Conservation (phyloP, 2,329 filamentous ascomycete genomes). For the Aspergillus pseudoterreus region DNA sequence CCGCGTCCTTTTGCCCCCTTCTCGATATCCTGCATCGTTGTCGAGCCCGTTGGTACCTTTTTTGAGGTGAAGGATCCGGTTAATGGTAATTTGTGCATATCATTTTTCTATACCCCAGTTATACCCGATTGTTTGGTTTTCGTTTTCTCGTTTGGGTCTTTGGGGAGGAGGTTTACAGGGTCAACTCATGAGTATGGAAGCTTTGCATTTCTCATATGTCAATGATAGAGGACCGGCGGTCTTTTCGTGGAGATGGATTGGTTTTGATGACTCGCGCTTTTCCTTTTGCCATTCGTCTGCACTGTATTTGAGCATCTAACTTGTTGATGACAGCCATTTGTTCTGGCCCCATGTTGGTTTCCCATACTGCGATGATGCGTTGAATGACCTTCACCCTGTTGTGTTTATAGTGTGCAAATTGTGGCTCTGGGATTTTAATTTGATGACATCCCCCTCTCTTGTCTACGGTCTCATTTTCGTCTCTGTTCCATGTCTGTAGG, state of each 20-base stretch:
- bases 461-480: not conserved
- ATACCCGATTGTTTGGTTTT: constrained; percentile 25
- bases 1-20: constrained; percentile 1
- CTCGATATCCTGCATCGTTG: not conserved
- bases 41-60: not conserved
- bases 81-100: constrained; percentile 32
- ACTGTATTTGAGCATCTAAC: not conserved
- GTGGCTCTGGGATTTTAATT: constrained; percentile 10
- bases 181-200: constrained; percentile 12
- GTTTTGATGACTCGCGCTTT: constrained; percentile 6
- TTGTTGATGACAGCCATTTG: not conserved
- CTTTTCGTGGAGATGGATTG: constrained; percentile 2
- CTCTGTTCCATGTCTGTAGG: not conserved
- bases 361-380: not conserved
- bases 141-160: constrained; percentile 13
- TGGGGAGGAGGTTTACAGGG: constrained; percentile 4
- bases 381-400: not conserved
- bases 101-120: constrained; percentile 35
- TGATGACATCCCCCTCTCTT: constrained; percentile 6
- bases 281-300: constrained; percentile 1
- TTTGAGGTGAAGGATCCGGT: constrained; percentile 10
- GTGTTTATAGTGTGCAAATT: constrained; percentile 13
- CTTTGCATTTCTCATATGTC: constrained; percentile 16
- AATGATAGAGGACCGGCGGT: constrained; percentile 19
- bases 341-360: not conserved